Percentiles rank a stretch among this genome's conserved stretches.
These are phyloP conservation scores for rapeseed (Brassica napus) DNA, from an alignment of 345 rosid genomes.

Conservation along the genomic window Da-Ae NC_063450.1:52931501-52932000, in stretches of 20 bases:
- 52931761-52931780: conserved; percentile 44
- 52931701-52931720: conserved; percentile 38
- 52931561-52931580: conserved; percentile 26
- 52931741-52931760: conserved; percentile 31
- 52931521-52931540: background rate
- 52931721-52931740: conserved; percentile 28
- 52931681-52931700: conserved; percentile 40
- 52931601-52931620: conserved; percentile 24
- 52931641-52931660: conserved; percentile 34
- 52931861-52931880: conserved; percentile 53
- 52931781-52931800: conserved; percentile 39
- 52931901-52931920: conserved; percentile 74
- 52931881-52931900: conserved; percentile 50
- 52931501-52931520: background rate
- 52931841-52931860: conserved; percentile 55
- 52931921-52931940: conserved; percentile 77
- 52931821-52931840: conserved; percentile 72
- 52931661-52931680: conserved; percentile 36
- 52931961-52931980: conserved; percentile 69
- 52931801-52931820: conserved; percentile 56
- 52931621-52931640: conserved; percentile 8
- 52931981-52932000: conserved; percentile 77
- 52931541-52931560: conserved; percentile 15
- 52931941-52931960: conserved; percentile 60
- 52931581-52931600: conserved; percentile 23